Conservation (phyloP, 2,329 filamentous ascomycete genomes). For the Remersonia thermophila region DNA sequence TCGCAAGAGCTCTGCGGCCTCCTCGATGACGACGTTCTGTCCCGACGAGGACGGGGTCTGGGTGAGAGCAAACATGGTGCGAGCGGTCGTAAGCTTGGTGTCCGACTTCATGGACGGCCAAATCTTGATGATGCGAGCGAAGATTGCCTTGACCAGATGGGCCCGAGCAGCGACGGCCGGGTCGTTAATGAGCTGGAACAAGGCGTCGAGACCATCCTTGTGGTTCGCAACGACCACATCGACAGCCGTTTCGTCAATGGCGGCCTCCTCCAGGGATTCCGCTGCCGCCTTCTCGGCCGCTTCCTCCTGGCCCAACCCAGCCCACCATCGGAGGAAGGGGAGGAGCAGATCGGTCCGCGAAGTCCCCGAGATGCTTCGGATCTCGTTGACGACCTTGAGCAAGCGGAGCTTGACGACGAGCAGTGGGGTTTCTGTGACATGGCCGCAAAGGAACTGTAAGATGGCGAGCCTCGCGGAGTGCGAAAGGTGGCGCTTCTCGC, state of each 20-base stretch:
- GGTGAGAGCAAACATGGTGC: slow-evolving; percentile 50
- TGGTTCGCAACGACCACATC: slow-evolving; percentile 44
- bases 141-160: slow-evolving; percentile 51
- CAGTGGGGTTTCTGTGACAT: slow-evolving; percentile 56
- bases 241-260: slow-evolving; percentile 30
- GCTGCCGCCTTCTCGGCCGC: slow-evolving; percentile 35
- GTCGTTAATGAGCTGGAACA: slow-evolving; percentile 37
- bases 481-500: slow-evolving; percentile 27
- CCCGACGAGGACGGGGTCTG: slow-evolving; percentile 28
- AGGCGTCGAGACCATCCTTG: slow-evolving; percentile 35
- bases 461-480: slow-evolving; percentile 52
- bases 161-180: slow-evolving; percentile 30
- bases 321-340: slow-evolving; percentile 62
- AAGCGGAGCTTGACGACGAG: slow-evolving; percentile 58
- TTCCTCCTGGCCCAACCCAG: slow-evolving; percentile 38
- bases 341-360: slow-evolving; percentile 64
- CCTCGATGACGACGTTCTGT: slow-evolving; percentile 33
- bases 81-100: slow-evolving; percentile 45
- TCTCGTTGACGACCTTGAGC: slow-evolving; percentile 57
- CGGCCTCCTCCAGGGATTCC: slow-evolving; percentile 22
- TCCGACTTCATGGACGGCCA: slow-evolving; percentile 62
- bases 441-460: slow-evolving; percentile 60
- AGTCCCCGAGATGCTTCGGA: slow-evolving; percentile 57
- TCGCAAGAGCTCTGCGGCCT: slow-evolving; percentile 61
- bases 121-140: slow-evolving; percentile 55